A percentile compares a stretch with the other conserved stretches of the same genome.
These are phyloP conservation scores for Gentiana straminea DNA, from an alignment of 257 asterid species.

Conservation along the genomic window DNA sequence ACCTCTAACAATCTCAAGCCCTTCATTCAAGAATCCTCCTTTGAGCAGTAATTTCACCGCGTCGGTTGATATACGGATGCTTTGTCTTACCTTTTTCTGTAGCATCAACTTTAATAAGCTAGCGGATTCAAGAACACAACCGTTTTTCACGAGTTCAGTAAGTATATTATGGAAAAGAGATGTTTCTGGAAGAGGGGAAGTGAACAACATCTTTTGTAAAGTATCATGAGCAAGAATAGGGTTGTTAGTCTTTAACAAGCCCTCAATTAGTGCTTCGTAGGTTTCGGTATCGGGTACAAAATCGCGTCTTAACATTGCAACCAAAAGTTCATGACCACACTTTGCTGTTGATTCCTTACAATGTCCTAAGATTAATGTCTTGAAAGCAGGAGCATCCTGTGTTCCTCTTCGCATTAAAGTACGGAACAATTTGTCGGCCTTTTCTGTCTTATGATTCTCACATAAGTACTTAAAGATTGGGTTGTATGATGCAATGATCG, in stretches of 20 bases:
- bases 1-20: constrained; percentile 35
- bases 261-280: constrained; percentile 46
- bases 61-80: constrained; percentile 50
- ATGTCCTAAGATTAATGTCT: constrained; percentile 62
- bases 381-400: constrained; percentile 58
- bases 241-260: constrained; percentile 36
- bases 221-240: constrained; percentile 51
- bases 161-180: constrained; percentile 57
- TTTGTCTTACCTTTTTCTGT: constrained; percentile 50
- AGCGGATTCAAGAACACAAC: constrained; percentile 45
- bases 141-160: constrained; percentile 36
- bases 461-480: constrained; percentile 57
- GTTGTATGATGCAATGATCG: constrained; percentile 65
- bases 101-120: constrained; percentile 51
- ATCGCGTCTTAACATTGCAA: constrained; percentile 65
- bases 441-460: constrained; percentile 41
- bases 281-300: constrained; percentile 41
- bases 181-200: constrained; percentile 48
- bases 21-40: constrained; percentile 28
- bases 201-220: constrained; percentile 53
- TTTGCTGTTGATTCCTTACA: constrained; percentile 47
- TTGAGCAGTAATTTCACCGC: constrained; percentile 33
- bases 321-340: constrained; percentile 48
- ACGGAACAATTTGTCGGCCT: constrained; percentile 68
- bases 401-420: constrained; percentile 66